Percentiles rank a stretch among this genome's conserved stretches.
phyloP scores from a whole-genome alignment of 139 green algal species.

The Chlorella sp. region DNA sequence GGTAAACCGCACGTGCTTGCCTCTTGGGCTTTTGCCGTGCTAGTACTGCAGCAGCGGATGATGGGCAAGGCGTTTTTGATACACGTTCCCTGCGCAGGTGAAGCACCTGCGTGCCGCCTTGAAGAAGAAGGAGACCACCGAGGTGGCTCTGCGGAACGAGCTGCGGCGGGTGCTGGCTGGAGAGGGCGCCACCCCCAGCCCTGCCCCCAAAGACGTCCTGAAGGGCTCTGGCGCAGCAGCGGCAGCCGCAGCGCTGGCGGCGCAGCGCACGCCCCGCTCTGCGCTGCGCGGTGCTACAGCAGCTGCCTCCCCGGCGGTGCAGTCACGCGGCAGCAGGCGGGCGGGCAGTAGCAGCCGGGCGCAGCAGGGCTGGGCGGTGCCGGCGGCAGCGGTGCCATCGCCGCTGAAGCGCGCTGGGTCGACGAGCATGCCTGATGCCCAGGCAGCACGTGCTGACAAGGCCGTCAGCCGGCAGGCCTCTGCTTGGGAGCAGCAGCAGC shows the following conservation, averaged over 20 bases:
- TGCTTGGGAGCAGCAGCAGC: neutral
- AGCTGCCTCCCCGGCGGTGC: neutral
- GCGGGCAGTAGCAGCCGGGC: neutral
- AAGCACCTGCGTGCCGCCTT: conserved; percentile 7
- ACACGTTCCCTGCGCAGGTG: neutral
- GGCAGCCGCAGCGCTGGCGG: neutral
- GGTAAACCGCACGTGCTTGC: no score
- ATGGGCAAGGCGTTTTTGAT: no score
- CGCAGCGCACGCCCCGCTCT: no score
- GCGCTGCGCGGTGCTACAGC: neutral
- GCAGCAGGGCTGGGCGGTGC: neutral
- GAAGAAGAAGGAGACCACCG: neutral
- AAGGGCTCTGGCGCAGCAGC: neutral
- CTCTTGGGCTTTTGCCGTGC: no score
- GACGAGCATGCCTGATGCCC: neutral
- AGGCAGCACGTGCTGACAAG: neutral
- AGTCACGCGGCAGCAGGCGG: neutral
- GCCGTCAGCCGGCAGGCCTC: neutral
- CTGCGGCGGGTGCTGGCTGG: conserved; percentile 24
- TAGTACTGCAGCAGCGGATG: no score
- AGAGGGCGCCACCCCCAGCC: conserved; percentile 7
- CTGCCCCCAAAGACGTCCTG: no score
- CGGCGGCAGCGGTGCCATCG: neutral
- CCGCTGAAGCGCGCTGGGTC: neutral
- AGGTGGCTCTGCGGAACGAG: conserved; percentile 20